These are phyloP conservation scores for Pharnaceum exiguum DNA, from an alignment of 148 eudicot genomes.

Conservation along the genomic window DNA sequence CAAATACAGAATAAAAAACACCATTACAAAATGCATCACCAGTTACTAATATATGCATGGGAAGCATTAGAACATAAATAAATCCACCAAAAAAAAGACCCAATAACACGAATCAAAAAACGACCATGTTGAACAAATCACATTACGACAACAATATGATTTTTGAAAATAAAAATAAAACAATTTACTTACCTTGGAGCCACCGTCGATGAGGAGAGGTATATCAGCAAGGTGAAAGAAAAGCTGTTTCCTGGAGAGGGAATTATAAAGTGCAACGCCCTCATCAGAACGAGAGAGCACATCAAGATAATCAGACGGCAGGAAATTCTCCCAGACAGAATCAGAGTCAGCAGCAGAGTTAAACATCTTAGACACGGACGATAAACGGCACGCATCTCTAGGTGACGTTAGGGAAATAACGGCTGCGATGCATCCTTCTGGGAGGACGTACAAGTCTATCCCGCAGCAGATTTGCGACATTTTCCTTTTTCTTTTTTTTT, in stretches of 20 bases:
- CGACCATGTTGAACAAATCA: too few species aligned
- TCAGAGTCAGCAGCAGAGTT: conserved; percentile 48
- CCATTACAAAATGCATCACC: too few species aligned
- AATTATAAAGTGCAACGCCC: conserved; percentile 1
- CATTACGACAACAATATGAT: neutral
- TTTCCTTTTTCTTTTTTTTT: neutral
- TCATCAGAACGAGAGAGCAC: conserved; percentile 28
- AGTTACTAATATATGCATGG: too few species aligned
- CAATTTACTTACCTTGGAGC: conserved; percentile 36
- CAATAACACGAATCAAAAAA: too few species aligned
- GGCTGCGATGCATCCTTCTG: conserved; percentile 42
- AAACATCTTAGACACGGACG: conserved; percentile 31
- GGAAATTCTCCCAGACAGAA: conserved; percentile 40
- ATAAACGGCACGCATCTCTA: conserved; percentile 33
- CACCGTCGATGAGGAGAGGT: conserved; percentile 48
- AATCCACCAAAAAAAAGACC: too few species aligned
- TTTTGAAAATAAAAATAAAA: neutral
- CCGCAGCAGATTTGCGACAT: neutral
- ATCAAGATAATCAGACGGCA: conserved; percentile 42
- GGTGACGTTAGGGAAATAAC: conserved; percentile 34
- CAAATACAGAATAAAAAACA: too few species aligned
- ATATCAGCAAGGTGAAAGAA: conserved; percentile 36
- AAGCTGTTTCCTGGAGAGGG: conserved; percentile 35
- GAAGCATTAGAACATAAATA: too few species aligned
- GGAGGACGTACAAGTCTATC: conserved; percentile 16